Conservation (phyloP, 2,329 filamentous ascomycete species). For the Mycosphaerella arachidis region DNA sequence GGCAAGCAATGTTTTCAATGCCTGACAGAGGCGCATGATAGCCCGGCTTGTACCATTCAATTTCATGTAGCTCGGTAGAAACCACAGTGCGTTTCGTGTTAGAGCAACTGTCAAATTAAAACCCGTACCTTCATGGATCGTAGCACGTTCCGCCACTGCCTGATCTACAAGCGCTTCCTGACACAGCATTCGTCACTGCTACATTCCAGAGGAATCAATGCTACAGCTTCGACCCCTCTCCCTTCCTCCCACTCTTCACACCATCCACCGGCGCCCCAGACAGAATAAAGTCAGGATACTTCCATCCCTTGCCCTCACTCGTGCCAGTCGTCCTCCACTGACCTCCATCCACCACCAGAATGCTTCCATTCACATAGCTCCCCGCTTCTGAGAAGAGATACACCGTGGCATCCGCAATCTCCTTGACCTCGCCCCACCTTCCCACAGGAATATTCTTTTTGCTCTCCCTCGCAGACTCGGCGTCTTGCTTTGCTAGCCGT, state of each 20-base stretch:
- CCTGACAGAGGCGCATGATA: too few relatives aligned
- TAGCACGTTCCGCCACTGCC: too few relatives aligned
- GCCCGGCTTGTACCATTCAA: too few relatives aligned
- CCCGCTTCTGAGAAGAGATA: slow-evolving; percentile 83
- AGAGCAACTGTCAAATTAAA: too few relatives aligned
- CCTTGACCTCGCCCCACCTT: slow-evolving; percentile 71
- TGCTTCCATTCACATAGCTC: slow-evolving; percentile 79
- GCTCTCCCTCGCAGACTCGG: slow-evolving; percentile 29
- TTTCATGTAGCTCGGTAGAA: too few relatives aligned
- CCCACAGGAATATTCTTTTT: slow-evolving; percentile 61
- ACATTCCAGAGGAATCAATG: too few relatives aligned
- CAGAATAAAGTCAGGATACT: slow-evolving; percentile 58
- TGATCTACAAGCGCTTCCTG: too few relatives aligned
- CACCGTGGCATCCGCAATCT: slow-evolving; percentile 89
- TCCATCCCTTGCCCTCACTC: slow-evolving; percentile 37
- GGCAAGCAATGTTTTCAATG: too few relatives aligned
- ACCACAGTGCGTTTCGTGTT: too few relatives aligned
- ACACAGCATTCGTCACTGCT: too few relatives aligned
- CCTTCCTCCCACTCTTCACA: slow-evolving; percentile 54
- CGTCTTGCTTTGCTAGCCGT: slow-evolving; percentile 35
- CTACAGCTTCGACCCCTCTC: slow-evolving; percentile 44
- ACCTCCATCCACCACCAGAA: slow-evolving; percentile 63
- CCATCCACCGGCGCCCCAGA: slow-evolving; percentile 52
- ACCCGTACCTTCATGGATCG: too few relatives aligned
- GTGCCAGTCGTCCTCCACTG: slow-evolving; percentile 44